Conservation (phyloP, 306 rosid genomes). For the Corylus avellana region DNA sequence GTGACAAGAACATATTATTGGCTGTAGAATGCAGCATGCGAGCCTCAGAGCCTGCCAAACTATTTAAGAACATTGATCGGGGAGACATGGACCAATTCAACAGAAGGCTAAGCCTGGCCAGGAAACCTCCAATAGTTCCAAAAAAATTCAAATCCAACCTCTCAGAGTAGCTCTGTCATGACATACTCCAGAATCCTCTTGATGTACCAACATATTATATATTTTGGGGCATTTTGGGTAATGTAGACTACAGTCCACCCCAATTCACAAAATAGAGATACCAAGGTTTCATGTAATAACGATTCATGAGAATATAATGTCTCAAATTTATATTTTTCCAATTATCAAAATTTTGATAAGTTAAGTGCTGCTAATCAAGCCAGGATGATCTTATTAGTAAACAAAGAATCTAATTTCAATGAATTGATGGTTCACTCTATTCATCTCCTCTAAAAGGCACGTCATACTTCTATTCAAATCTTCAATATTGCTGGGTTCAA, state of each 20-base stretch:
- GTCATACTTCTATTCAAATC: neutral
- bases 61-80: neutral
- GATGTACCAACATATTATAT: neutral
- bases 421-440: neutral
- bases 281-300: neutral
- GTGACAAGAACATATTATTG: neutral
- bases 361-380: too few species aligned
- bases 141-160: neutral
- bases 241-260: slow-evolving; percentile 2
- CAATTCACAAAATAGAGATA: neutral
- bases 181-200: neutral
- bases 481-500: neutral
- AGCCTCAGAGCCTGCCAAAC: neutral
- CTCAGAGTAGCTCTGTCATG: neutral
- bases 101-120: neutral
- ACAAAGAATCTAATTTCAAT: neutral
- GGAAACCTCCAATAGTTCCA: neutral
- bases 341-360: neutral
- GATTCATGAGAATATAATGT: neutral
- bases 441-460: neutral
- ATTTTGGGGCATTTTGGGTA: neutral
- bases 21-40: neutral
- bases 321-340: neutral
- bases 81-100: neutral
- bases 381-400: neutral